Base-by-base conservation (phyloP, 345 rosid species). In the Salix suchowensis region DNA sequence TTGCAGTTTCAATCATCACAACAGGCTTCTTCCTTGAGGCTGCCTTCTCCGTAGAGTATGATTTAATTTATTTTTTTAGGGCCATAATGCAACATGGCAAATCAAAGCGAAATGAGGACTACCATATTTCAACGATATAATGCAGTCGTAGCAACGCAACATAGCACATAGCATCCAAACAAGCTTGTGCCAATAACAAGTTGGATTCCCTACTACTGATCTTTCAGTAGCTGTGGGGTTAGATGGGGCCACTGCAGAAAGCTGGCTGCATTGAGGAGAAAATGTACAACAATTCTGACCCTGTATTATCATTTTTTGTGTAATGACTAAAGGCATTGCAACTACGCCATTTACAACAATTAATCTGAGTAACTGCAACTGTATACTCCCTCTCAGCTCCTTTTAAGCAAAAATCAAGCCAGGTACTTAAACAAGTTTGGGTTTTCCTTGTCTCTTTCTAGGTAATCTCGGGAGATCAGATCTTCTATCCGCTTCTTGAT, bases 401-500 rank as follows among this genome's bases (percentile, higher is more conserved):
- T 4, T 70, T 23, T 5, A n/a, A 39, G 34, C 74, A 30, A 52
- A 34, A 54, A 32, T 50, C 80, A 87, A 0, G 99, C 97, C 87
- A 96, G 75, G 76, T 96, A 96, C 90, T 87, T 87, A 80, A 86
- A 94, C 83, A 82, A 54, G 79, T 87, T 92, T 13, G 85, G 87
- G 58, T 94, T 92, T 65, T 92, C 97, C 80, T 89, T 88, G 76
- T 94, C 97, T 78, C 98, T 91, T 82, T 94, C 99, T 85, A 96
- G 78, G 70, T 94, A 96, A 67, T 96, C 98, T 48, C 96, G 85
- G 0, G 96, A 85, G 48, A 94, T 96, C 48, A 96, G 82, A 82
- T 94, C 97, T 86, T 96, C 99, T 72, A 94, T 94, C 70, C 98
- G 84, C 79, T 94, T 96, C 89, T 96, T 96, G 48, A 96, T 96